Base-by-base conservation (phyloP, 176 grass and related monocot species). In the Carex kokanica region DNA sequence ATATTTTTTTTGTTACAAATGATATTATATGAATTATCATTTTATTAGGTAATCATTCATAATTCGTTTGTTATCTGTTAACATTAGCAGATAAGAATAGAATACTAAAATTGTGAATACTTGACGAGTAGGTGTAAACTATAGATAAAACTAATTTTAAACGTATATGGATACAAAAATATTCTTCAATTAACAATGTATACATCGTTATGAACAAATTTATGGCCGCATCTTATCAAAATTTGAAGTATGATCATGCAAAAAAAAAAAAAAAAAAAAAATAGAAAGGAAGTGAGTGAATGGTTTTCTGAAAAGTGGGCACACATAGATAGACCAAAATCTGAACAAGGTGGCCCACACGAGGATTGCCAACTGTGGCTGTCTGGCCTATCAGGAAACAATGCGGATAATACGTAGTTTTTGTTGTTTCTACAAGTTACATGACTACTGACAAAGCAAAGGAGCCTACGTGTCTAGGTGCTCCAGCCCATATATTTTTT, bases 371-470 rank as follows among this genome's bases (percentile, higher is more conserved):
- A 80, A 4, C 78, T 81, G 18, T 12, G 57, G 79, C 11, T 81
- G 79, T 81, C 79, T 65, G 58, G 57, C 3, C 10, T 64, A 64
- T 81, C 79, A 7, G 79, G 65, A 81, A 81, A 81, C 34, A 81
- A 29, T 66, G 80, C 60, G 80, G 61, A 82, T 64, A n/a, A 67
- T 82, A 82, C 80, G 61, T 67, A 64, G 8, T 66, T 45, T 12
- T 67, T 82, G 80, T 66, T 58, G 13, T 82, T 82, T 66, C 34
- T 29, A 18, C 31, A 5, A 51, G 80, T 65, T 82, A 82, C 61
- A 51, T 32, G 59, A 77, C 23, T 14, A n/a, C 41, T 82, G 40
- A 82, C 21, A 82, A 64, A 47, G 80, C 80, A 82, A 82, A 82
- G 45, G 38, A n/a, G 21, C 65, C n/a, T 74, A 21, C 14, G 5